Evolutionary conservation across 768 basidiomycete species (phyloP), one percentile per base, ranked within the genome.

Genomic region (Phanerodontia chrysosporium): DNA sequence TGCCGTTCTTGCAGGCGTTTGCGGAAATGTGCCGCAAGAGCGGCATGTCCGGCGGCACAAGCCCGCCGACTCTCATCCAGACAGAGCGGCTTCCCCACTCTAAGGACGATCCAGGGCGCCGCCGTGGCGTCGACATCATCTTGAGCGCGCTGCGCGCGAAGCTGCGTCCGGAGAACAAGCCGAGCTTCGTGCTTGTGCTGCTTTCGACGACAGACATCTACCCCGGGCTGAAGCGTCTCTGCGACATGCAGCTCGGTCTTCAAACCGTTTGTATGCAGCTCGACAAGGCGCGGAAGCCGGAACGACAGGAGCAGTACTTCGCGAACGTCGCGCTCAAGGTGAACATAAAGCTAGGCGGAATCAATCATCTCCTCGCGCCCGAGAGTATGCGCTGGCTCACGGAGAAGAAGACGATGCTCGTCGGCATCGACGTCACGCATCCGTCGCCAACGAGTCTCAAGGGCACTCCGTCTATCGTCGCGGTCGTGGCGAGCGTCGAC

Each of bases 351-450:
- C 82, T 92, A 0, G 90, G 90, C 3, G 92, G 92, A 0, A 74
- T 87, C 24, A 94, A 94, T 63, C 92, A 94, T 70, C 61, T 78
- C 49, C 73, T 92, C 13, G 85, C 86, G 29, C 68, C 75, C 0
- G 65, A 59, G 1, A 80, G 82, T 1, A 82, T 86, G 79, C 64
- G 60, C 36, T 92, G 90, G 90, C 72, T 92, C 46, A 82, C 69
- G 1, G 81, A 81, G 69, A 77, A 78, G 64, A 79, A 79, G 54
- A 92, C 91, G 10, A 93, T 94, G 87, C 73, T 94, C 66, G 85
- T 94, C 3, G 92, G 92, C n/a, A 89, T 91, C 62, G 90, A 93
- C 66, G 89, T 91, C 0, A 92, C 89, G 0, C 90, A 93, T 62
- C 89, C 90, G 3, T 81, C 87, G 1, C 86, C 87, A 1, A 79